Percentiles rank a stretch among this genome's conserved stretches.
These are phyloP conservation scores for Knufia petricola DNA, from an alignment of 2,329 filamentous ascomycete species.

Conservation along the genomic window DNA sequence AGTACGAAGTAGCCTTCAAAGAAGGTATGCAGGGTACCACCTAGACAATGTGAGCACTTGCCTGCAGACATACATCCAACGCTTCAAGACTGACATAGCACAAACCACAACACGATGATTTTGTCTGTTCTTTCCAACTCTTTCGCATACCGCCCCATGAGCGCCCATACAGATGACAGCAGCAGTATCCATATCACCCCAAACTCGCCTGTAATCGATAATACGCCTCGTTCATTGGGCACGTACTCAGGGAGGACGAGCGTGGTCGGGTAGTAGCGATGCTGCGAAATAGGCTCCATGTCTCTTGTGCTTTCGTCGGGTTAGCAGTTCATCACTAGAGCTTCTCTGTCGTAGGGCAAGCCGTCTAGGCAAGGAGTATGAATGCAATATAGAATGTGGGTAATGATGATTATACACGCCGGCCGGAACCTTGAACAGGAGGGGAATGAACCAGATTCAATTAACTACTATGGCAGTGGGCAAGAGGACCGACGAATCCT, in stretches of 20 bases:
- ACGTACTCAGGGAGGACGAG: slow-evolving; percentile 53
- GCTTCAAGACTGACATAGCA: slow-evolving; percentile 49
- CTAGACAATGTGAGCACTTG: slow-evolving; percentile 24
- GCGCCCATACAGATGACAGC: slow-evolving; percentile 46
- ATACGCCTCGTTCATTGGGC: slow-evolving; percentile 54
- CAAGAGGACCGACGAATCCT: no score
- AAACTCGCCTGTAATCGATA: slow-evolving; percentile 52
- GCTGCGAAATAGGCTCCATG: slow-evolving; percentile 26
- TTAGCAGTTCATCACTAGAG: no score
- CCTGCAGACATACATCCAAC: neutral
- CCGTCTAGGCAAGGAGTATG: no score
- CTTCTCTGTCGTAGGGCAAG: no score
- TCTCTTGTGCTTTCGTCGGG: neutral
- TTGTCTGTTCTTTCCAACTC: slow-evolving; percentile 47
- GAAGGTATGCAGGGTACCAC: slow-evolving; percentile 56
- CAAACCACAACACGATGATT: slow-evolving; percentile 62
- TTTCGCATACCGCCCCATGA: slow-evolving; percentile 46
- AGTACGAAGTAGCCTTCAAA: slow-evolving; percentile 80
- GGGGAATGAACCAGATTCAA: no score
- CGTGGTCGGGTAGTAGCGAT: slow-evolving; percentile 64
- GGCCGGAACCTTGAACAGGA: no score
- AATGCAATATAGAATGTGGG: no score
- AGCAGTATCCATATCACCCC: slow-evolving; percentile 46
- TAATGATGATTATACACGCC: no score
- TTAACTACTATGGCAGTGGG: no score